phyloP scores from a whole-genome alignment of 2,329 filamentous ascomycete genomes.

The Alternaria sp. region DNA sequence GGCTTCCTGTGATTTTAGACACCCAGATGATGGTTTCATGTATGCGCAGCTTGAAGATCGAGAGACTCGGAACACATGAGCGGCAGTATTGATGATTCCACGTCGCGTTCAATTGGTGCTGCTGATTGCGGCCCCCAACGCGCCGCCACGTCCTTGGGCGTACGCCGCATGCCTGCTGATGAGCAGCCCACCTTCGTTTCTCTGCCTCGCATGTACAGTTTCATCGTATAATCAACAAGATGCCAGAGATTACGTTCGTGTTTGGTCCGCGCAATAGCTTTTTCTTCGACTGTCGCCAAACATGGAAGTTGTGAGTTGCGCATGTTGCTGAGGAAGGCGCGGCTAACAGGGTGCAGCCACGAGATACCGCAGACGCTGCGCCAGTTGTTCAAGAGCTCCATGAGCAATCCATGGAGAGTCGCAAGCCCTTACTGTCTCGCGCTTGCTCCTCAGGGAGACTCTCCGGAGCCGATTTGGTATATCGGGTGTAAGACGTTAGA shows the following conservation, averaged over 20 bases:
- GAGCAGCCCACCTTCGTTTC: neutral
- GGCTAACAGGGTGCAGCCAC: slow-evolving; percentile 38
- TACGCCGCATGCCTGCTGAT: slow-evolving; percentile 2
- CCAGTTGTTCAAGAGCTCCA: slow-evolving; percentile 43
- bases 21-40: neutral
- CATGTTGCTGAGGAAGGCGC: neutral
- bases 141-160: slow-evolving; percentile 8
- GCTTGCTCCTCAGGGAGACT: slow-evolving; percentile 38
- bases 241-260: slow-evolving; percentile 45
- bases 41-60: neutral
- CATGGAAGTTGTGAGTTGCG: slow-evolving; percentile 45
- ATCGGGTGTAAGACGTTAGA: slow-evolving; percentile 40
- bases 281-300: slow-evolving; percentile 46
- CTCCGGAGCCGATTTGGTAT: slow-evolving; percentile 44
- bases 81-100: neutral
- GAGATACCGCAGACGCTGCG: slow-evolving; percentile 42
- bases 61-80: neutral
- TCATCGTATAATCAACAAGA: slow-evolving; percentile 5
- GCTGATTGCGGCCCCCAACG: neutral
- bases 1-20: neutral
- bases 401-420: slow-evolving; percentile 41
- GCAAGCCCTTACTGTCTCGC: slow-evolving; percentile 43
- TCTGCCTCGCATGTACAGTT: neutral
- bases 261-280: slow-evolving; percentile 47
- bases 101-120: neutral